Evolutionary conservation across 179 eudicot species (phyloP), one percentile per base, ranked within the genome.

Genomic region (Carnegiea gigantea): DNA sequence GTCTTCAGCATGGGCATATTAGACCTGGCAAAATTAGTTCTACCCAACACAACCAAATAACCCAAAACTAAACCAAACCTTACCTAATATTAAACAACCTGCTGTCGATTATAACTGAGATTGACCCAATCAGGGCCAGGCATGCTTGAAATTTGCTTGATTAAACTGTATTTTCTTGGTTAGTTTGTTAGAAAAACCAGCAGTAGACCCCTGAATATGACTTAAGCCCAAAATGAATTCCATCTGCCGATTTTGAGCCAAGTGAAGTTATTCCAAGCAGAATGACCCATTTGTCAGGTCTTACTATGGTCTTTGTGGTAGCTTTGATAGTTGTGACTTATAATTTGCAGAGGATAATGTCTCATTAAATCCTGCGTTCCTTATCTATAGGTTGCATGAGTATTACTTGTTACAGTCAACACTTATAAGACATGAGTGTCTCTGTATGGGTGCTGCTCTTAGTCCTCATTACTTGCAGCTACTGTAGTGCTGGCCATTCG

Each of bases 1-100:
- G 4, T 57, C 3, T 57, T 57, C n/a, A 57, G 62, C 62, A 57
- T 18, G 5, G 20, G 1, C n/a, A 15, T 57, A 20, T 57, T 40
- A 7, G 44, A 40, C 44, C 53, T 48, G 53, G 62, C 62, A 57
- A 57, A 57, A 4, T 57, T 57, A 57, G 62, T 17, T 57, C 4
- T 57, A 57, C n/a, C 6, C n/a, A 57, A 57, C 14, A 12, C 7
- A 20, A 57, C 20, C 62, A 57, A 57, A 57, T 2, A 57, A 57
- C 62, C n/a, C 21, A 8, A 11, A 26, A 64, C 70, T 64, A 64
- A 23, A 64, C 30, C 70, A n/a, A 8, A n/a, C 70, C 13, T n/a
- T 7, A 64, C 70, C 70, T 15, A n/a, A 64, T 57, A 57, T 57
- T 57, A 57, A 20, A n/a, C 70, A 64, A 64, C 70, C 70, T 64